These are phyloP conservation scores for Trapa bicornis DNA, from an alignment of 345 rosid genomes.

Conservation along the genomic window DNA sequence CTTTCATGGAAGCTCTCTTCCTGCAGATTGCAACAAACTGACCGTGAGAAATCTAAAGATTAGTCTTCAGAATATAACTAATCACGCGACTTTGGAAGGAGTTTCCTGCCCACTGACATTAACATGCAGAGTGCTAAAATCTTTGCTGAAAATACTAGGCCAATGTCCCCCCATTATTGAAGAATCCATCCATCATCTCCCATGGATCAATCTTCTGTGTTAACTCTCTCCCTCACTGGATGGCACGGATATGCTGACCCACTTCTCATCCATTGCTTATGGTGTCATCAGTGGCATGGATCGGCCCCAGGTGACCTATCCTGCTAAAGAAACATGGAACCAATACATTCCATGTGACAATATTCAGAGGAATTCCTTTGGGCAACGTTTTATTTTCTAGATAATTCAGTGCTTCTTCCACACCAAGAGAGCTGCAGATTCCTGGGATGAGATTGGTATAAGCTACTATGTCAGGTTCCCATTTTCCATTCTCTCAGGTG, in stretches of 20 bases:
- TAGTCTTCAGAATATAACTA: no score
- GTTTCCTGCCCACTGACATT: no score
- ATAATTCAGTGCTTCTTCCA: constrained; percentile 33
- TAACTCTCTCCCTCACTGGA: background rate
- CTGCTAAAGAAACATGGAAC: constrained; percentile 36
- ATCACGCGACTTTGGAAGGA: no score
- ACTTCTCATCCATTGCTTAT: constrained; percentile 20
- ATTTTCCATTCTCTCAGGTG: constrained; percentile 23
- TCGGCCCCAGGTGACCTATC: constrained; percentile 31
- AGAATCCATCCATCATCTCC: background rate
- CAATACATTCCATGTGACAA: constrained; percentile 59
- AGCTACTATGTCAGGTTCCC: constrained; percentile 55
- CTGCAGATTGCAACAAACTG: background rate
- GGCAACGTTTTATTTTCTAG: constrained; percentile 37
- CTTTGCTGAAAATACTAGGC: background rate
- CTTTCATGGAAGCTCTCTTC: background rate
- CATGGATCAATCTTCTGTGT: background rate
- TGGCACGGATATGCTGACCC: background rate
- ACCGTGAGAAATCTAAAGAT: no score
- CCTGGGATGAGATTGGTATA: constrained; percentile 60
- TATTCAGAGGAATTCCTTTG: constrained; percentile 39
- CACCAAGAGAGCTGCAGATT: constrained; percentile 34
- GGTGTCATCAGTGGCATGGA: constrained; percentile 32
- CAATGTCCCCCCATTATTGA: background rate
- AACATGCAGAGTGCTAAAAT: background rate